Base-by-base conservation (phyloP, 345 rosid species). In the Eucalyptus paniculata region DNA sequence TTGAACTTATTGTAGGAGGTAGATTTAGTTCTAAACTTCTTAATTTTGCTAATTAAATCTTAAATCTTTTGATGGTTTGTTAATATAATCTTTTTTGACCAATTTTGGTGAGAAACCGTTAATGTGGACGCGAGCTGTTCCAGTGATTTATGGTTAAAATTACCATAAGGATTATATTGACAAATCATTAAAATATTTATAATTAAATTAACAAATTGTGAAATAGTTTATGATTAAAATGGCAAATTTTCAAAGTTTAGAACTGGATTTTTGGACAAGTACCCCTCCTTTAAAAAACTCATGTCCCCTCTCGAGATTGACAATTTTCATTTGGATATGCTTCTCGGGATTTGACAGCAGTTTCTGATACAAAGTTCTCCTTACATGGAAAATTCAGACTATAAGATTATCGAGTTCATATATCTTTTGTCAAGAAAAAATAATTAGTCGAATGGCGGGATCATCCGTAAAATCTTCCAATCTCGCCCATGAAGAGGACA, bases 41-140 rank as follows among this genome's bases (percentile, higher is more conserved):
- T 5, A 7, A 13, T 16, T 14, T 15, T 3, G 6, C 19, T 34
- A 65, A 65, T 65, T 15, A 13, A 65, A 7, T 0, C 0, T 5
- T 65, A n/a, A 62, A 62, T 6, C 5, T 65, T 62, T 14, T 7
- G 18, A 30, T 7, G 2, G 8, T n/a, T n/a, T 67, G 0, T 15
- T 34, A 32, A 67, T 8, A 15, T 67, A 15, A 32, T 67, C 6
- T 4, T 67, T 67, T 9, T n/a, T 50, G 3, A 18, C 40, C 2
- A 15, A n/a, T 67, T 67, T 65, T 65, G 40, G 5, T 15, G 3
- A 16, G 21, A 65, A n/a, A 65, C 8, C 5, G 0, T 3, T 15
- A 15, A 16, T 0, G 3, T 32, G 12, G 19, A 32, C 0, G 3
- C 4, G 0, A 2, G 72, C 1, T 32, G 3, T 65, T n/a, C 15